These are phyloP conservation scores for Hypoxylon fuscum DNA, from an alignment of 495 filamentous ascomycete species.

Conservation along the genomic window DNA sequence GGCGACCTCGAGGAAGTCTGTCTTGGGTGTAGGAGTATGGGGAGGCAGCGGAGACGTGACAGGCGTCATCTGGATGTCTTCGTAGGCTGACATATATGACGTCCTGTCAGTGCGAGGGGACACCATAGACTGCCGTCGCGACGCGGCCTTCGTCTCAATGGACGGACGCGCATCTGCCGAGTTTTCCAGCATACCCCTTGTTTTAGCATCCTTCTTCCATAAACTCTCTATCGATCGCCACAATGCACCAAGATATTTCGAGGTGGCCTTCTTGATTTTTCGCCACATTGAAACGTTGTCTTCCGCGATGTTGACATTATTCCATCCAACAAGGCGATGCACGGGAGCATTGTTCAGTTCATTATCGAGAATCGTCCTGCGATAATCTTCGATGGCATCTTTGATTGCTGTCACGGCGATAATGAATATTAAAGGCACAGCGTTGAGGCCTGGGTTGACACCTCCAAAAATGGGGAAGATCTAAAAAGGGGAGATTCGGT, in stretches of 20 bases:
- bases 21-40: slow-evolving; percentile 27
- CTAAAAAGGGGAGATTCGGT: slow-evolving; percentile 58
- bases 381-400: slow-evolving; percentile 98
- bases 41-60: slow-evolving; percentile 81
- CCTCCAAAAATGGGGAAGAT: slow-evolving; percentile 96
- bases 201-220: slow-evolving; percentile 55
- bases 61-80: slow-evolving; percentile 92
- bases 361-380: slow-evolving; percentile 89
- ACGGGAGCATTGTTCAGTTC: slow-evolving; percentile 97
- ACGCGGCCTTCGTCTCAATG: slow-evolving; percentile 64
- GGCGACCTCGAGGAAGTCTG: slow-evolving; percentile 42
- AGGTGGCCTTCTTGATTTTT: slow-evolving; percentile 88
- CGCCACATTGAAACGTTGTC: slow-evolving; percentile 90
- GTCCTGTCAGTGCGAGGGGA: slow-evolving; percentile 63
- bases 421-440: slow-evolving; percentile 94
- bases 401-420: slow-evolving; percentile 90
- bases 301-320: slow-evolving; percentile 91
- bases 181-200: slow-evolving; percentile 17
- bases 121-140: slow-evolving; percentile 67
- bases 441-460: slow-evolving; percentile 86
- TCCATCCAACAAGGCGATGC: slow-evolving; percentile 85
- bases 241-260: slow-evolving; percentile 64
- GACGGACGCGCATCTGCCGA: slow-evolving; percentile 66
- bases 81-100: slow-evolving; percentile 64
- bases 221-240: slow-evolving; percentile 58